Base-by-base conservation (phyloP, 306 rosid species). In the Sphenostylis stenocarpa region DNA sequence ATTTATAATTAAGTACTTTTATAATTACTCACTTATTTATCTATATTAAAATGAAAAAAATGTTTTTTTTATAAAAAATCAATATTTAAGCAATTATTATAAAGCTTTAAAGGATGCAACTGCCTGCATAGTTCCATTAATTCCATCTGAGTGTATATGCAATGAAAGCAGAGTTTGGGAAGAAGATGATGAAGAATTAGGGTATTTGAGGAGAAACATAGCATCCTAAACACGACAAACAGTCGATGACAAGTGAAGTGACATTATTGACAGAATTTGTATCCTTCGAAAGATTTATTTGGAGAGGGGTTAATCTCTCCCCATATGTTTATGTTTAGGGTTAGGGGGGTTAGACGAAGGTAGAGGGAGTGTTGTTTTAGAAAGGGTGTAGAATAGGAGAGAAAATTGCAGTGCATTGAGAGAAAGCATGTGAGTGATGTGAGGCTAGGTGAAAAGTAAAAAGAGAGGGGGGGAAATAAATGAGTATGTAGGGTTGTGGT, bases 401-500 rank as follows among this genome's bases (percentile, higher is more conserved):
- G 67, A 33, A 62, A 48, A 51, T 4, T 34, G 66, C 45, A 60
- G 19, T 4, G 38, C 1, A 31, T 31, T 0, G 38, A 24, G 53
- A 52, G 80, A 53, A 68, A 68, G 82, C 86, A 85, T 77, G 84
- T 81, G 83, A 68, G 49, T 43, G 4, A n/a, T n/a, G n/a, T n/a
- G n/a, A n/a, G n/a, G n/a, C n/a, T n/a, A 34, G 69, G 38, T 31
- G 16, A 60, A 82, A 76, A 65, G 77, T 77, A 4, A 80, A 83
- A 74, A 75, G 79, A 75, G 79, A 24, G 83, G 47, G 82, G 76
- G 67, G 84, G 79, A 86, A 86, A 68, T 83, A 73, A 86, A 86
- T 83, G 77, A 84, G 56, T 48, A 7, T 47, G 58, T 72, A 64
- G 77, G 74, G 76, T 2, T 58, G 76, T 81, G 86, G 78, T 71